Evolutionary conservation across 31 red algal species (phyloP).

Genomic region (Asparagopsis taxiformis): DNA sequence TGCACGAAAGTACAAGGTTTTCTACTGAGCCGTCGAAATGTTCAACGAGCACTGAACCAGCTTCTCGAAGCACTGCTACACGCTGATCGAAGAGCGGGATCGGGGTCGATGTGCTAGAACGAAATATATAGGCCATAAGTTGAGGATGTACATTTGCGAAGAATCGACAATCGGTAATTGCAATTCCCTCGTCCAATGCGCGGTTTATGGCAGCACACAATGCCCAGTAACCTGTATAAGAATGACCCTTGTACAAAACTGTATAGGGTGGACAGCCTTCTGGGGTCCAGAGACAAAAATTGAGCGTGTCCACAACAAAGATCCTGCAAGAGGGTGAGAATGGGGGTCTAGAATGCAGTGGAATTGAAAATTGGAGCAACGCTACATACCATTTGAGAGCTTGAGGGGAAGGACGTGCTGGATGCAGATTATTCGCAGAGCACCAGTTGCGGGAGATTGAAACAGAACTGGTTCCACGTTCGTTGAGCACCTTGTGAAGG

Average conservation of each 20-base stretch:
- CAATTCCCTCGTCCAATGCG: conserved; percentile 35
- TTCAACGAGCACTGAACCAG: conserved; percentile 14
- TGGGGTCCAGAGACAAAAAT: conserved; percentile 40
- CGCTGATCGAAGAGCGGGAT: conserved; percentile 17
- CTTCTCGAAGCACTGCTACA: conserved; percentile 18
- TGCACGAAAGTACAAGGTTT: conserved; percentile 3
- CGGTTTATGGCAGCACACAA: conserved; percentile 42
- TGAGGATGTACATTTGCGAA: conserved; percentile 4
- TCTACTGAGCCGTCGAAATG: conserved; percentile 17
- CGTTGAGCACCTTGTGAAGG: neutral
- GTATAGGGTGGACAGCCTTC: conserved; percentile 1
- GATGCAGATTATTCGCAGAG: conserved; percentile 35
- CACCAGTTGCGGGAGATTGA: conserved; percentile 23
- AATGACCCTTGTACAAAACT: conserved; percentile 10
- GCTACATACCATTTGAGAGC: conserved; percentile 15
- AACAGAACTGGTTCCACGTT: neutral
- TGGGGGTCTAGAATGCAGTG: too few species aligned
- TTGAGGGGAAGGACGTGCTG: neutral
- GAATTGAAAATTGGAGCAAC: too few species aligned
- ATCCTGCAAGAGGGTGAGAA: conserved; percentile 20
- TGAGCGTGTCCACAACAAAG: conserved; percentile 41
- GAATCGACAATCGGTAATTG: conserved; percentile 25
- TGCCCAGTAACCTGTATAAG: conserved; percentile 38
- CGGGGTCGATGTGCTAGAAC: conserved; percentile 3
- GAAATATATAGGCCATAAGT: conserved; percentile 20